Conservation (phyloP, 2,329 filamentous ascomycete species). For the Verticillium tricorpus region DNA sequence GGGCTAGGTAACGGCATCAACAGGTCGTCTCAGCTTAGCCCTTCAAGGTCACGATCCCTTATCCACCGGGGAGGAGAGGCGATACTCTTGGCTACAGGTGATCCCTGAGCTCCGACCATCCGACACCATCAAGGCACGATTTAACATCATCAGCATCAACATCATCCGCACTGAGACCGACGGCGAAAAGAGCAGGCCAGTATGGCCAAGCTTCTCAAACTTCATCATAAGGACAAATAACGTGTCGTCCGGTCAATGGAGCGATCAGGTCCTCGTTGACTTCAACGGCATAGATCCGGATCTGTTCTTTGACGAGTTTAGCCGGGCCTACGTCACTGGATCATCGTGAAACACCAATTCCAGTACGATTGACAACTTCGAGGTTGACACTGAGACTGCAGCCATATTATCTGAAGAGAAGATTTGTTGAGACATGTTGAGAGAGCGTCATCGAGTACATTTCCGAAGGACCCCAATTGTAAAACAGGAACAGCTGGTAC, state of each 20-base stretch:
- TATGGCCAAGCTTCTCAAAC: no score
- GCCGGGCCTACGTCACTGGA: constrained; percentile 40
- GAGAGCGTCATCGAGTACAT: constrained; percentile 13
- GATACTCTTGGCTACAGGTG: constrained; percentile 14
- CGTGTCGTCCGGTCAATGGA: constrained; percentile 9
- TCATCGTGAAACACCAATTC: constrained; percentile 17
- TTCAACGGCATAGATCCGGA: constrained; percentile 37
- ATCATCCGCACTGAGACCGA: constrained; percentile 8
- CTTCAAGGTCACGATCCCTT: not conserved
- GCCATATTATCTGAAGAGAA: constrained; percentile 11
- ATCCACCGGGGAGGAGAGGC: not conserved
- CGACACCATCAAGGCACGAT: constrained; percentile 15
- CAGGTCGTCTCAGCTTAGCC: not conserved
- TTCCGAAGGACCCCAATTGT: constrained; percentile 41
- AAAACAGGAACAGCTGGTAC: constrained; percentile 37
- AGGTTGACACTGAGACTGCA: constrained; percentile 15
- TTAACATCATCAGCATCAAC: constrained; percentile 18
- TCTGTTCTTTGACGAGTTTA: constrained; percentile 52
- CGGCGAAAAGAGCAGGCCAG: not conserved
- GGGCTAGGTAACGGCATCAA: not conserved
- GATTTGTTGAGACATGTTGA: constrained; percentile 8
- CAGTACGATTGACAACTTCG: constrained; percentile 8
- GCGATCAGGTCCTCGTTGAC: constrained; percentile 15
- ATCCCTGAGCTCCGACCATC: constrained; percentile 19
- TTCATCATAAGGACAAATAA: no score